phyloP scores from a whole-genome alignment of 495 filamentous ascomycete genomes.

The Daldinia vernicosa region DNA sequence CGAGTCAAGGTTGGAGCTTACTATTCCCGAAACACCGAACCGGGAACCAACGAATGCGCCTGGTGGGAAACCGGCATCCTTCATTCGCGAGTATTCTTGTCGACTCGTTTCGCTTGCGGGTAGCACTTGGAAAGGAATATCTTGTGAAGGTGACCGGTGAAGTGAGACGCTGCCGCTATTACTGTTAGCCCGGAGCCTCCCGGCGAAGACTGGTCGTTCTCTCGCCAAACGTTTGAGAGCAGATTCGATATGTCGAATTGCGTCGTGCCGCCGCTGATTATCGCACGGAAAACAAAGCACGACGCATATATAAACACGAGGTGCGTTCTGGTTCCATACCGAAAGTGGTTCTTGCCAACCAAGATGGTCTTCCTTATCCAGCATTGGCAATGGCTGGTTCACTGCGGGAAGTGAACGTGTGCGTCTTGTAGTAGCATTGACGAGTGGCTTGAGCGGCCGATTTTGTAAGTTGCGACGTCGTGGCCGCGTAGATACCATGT shows the following conservation, averaged over 20 bases:
- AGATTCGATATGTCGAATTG: constrained; percentile 41
- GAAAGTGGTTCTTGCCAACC: constrained; percentile 45
- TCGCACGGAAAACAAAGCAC: constrained; percentile 51
- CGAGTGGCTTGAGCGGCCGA: constrained; percentile 31
- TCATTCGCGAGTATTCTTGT: constrained; percentile 41
- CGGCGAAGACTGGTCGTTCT: constrained; percentile 48
- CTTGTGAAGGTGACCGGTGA: constrained; percentile 38
- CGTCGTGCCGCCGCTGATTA: constrained; percentile 30
- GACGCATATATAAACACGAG: constrained; percentile 48
- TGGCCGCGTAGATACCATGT: constrained; percentile 26
- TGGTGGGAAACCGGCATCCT: constrained; percentile 45
- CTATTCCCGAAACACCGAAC: constrained; percentile 30
- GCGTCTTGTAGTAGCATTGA: constrained; percentile 34
- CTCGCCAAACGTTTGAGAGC: constrained; percentile 40
- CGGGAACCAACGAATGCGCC: constrained; percentile 39
- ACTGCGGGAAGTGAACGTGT: constrained; percentile 32
- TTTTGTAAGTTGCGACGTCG: constrained; percentile 37
- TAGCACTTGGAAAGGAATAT: constrained; percentile 45
- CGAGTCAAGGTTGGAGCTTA: constrained; percentile 31
- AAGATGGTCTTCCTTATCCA: constrained; percentile 40
- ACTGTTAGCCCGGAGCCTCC: constrained; percentile 42
- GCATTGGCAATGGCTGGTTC: constrained; percentile 36
- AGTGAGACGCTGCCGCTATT: constrained; percentile 40
- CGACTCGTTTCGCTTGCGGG: constrained; percentile 30
- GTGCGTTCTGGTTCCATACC: constrained; percentile 48